Evolutionary conservation across 768 basidiomycete species (phyloP).

Genomic region (Suillus ampliporus): DNA sequence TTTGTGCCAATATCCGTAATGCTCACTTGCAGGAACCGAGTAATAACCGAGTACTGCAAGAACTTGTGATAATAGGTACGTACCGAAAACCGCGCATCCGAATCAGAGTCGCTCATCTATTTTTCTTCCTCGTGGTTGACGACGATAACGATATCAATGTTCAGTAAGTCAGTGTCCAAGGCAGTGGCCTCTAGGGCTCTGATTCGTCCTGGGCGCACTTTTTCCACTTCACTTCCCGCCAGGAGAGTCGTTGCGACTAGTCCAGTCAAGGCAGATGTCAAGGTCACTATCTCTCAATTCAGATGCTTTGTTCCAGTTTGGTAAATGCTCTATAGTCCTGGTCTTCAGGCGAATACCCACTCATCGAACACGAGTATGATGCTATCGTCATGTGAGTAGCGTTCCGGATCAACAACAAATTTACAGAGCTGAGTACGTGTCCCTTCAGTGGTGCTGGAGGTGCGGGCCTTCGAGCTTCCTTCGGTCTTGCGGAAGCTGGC

Average conservation of each 20-base stretch:
- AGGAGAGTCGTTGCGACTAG: constrained; percentile 70
- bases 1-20: too few relatives aligned
- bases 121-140: constrained; percentile 15
- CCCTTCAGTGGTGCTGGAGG: constrained; percentile 88
- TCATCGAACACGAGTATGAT: constrained; percentile 99
- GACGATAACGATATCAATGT: constrained; percentile 51
- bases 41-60: too few relatives aligned
- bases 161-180: constrained; percentile 63
- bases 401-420: not conserved
- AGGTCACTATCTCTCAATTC: constrained; percentile 51
- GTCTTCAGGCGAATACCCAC: constrained; percentile 89
- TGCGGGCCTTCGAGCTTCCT: constrained; percentile 96
- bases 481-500: constrained; percentile 97
- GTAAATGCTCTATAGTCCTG: constrained; percentile 55
- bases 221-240: constrained; percentile 66
- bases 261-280: constrained; percentile 73
- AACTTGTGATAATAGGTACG: too few relatives aligned
- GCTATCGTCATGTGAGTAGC: constrained; percentile 94
- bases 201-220: constrained; percentile 57
- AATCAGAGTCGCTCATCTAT: constrained; percentile 15
- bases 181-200: constrained; percentile 45
- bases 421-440: constrained; percentile 17
- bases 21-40: too few relatives aligned
- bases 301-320: constrained; percentile 9
- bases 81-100: too few relatives aligned